Conservation (phyloP, 2,329 filamentous ascomycete genomes). For the Phialophora tarda region DNA sequence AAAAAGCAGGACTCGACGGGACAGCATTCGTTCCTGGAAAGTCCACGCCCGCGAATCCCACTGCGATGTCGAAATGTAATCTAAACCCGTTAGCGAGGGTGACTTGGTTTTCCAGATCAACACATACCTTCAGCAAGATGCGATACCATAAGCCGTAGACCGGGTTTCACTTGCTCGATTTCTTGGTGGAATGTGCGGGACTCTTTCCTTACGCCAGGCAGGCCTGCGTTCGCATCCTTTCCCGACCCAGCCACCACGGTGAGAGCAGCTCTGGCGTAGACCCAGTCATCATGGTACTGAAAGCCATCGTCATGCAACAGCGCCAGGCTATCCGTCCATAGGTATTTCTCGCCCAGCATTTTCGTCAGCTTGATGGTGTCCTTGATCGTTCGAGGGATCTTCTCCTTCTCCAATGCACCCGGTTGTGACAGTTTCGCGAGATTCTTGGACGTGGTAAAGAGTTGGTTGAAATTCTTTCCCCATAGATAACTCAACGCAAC, state of each 20-base stretch:
- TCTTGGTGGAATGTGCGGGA: conserved; percentile 39
- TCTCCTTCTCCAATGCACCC: conserved; percentile 37
- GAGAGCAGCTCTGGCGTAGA: conserved; percentile 37
- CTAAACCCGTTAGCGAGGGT: conserved; percentile 21
- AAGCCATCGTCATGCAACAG: conserved; percentile 40
- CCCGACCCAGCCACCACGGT: conserved; percentile 38
- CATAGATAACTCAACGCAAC: conserved; percentile 41
- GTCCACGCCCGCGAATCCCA: conserved; percentile 50
- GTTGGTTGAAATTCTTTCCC: conserved; percentile 40
- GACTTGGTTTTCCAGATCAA: neutral
- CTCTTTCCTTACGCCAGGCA: conserved; percentile 40
- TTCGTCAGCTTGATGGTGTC: conserved; percentile 39
- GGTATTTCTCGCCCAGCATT: conserved; percentile 38
- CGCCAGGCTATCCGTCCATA: conserved; percentile 41
- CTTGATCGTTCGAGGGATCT: conserved; percentile 39
- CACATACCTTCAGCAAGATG: conserved; percentile 38
- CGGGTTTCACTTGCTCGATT: conserved; percentile 38
- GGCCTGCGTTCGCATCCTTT: conserved; percentile 40
- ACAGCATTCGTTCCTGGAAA: conserved; percentile 49
- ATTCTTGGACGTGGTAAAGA: conserved; percentile 39
- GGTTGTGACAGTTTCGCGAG: conserved; percentile 36
- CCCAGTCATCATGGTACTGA: conserved; percentile 41
- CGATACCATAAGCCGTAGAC: conserved; percentile 39
- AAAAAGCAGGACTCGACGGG: conserved; percentile 47
- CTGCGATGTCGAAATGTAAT: conserved; percentile 41